Conservation (phyloP, 2,329 filamentous ascomycete genomes). For the Fusarium sp. region DNA sequence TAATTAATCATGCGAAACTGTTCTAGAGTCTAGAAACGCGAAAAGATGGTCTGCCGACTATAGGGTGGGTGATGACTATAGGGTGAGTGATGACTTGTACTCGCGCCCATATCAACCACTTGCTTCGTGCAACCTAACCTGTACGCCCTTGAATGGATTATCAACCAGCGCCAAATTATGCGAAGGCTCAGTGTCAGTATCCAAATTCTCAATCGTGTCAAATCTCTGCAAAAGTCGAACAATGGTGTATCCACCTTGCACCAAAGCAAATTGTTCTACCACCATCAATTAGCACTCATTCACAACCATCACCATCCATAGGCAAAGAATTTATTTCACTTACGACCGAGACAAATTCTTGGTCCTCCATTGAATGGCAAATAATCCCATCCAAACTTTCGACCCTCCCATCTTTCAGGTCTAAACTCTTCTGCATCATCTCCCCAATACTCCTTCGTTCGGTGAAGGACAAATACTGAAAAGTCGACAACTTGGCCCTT, state of each 20-base stretch:
- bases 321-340: no score
- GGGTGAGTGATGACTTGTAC: no score
- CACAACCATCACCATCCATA: no score
- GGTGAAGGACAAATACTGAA: constrained; percentile 56
- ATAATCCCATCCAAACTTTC: constrained; percentile 45
- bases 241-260: not conserved
- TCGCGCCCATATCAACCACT: no score
- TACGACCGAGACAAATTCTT: not conserved
- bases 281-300: no score
- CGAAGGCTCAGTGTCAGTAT: no score
- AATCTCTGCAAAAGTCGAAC: not conserved
- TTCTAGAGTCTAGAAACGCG: accelerated
- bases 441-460: constrained; percentile 54
- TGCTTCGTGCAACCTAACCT: no score
- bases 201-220: no score
- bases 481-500: constrained; percentile 56
- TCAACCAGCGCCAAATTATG: no score
- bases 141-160: no score
- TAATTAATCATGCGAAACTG: not conserved
- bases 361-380: not conserved
- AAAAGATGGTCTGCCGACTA: not conserved
- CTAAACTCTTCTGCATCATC: constrained; percentile 55
- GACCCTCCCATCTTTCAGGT: constrained; percentile 56
- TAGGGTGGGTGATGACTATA: no score
- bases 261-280: not conserved